Base-by-base conservation (phyloP, 768 basidiomycete species). In the Boletus coccyginus region DNA sequence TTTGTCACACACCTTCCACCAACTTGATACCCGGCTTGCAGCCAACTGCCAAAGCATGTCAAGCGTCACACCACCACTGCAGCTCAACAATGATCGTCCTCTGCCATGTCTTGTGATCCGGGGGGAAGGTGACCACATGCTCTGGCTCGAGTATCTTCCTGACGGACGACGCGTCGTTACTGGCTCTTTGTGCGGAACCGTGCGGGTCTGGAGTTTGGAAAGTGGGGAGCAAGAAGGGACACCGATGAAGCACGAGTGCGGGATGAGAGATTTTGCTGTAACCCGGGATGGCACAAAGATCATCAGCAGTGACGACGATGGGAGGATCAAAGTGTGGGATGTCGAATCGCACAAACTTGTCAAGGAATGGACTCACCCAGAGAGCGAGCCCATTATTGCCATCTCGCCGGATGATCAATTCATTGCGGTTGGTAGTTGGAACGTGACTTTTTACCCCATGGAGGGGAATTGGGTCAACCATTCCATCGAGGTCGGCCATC, bases 361-460 rank as follows among this genome's bases (percentile, higher is more conserved):
- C 2, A 33, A 32, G 16, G 12, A 27, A 19, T 51, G 53, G 53
- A 19, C 17, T 24, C 31, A 17, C 10, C 10, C 4, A 4, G 36
- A 24, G 4, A 1, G 0, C 0, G 2, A 0, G 5, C 13, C 38
- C 1, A 7, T 0, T 10, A 9, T 51, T 17, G 53, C 50, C 8
- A 46, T 59, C 21, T 61, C 57, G 2, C 38, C 42, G 12, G 39
- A 61, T 2, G 42, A 21, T 31, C 42, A 19, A 38, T 41, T 46
- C 14, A 14, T 36, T 36, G 35, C 14, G 11, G 35, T 16, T 36
- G 14, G 6, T 16, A 1, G 2, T 1, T 1, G 7, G 3, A 16
- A 0, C 5, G 14, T 36, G 14, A 7, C 35, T 36, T 7, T 16
- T 36, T 36, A 36, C 35, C 2, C 14, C 1, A 36, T 36, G 35